phyloP scores from a whole-genome alignment of 768 basidiomycete genomes.

The Hygrocybe punicea region DNA sequence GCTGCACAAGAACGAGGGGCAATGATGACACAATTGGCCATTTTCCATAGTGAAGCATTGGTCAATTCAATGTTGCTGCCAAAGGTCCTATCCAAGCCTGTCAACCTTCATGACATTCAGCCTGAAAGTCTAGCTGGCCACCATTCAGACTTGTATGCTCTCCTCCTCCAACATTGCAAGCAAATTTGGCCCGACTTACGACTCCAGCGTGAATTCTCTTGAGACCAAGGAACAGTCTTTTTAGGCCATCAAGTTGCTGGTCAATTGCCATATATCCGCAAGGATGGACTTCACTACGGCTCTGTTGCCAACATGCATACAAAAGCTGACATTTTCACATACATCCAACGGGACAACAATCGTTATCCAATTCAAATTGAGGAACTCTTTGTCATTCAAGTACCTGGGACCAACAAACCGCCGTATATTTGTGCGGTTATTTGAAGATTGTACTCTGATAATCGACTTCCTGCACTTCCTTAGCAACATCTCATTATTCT shows the following conservation, averaged over 20 bases:
- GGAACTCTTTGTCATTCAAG: slow-evolving; percentile 11
- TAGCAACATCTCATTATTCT: slow-evolving; percentile 2
- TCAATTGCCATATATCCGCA: slow-evolving; percentile 14
- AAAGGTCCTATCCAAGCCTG: neutral
- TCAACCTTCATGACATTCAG: neutral
- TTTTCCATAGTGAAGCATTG: slow-evolving; percentile 18
- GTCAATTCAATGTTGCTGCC: neutral
- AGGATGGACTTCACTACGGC: slow-evolving; percentile 24
- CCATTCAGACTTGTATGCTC: slow-evolving; percentile 1
- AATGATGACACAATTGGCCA: slow-evolving; percentile 23
- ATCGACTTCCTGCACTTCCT: slow-evolving; percentile 18
- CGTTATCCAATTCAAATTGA: slow-evolving; percentile 12
- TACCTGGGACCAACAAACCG: slow-evolving; percentile 4
- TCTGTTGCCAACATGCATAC: slow-evolving; percentile 13
- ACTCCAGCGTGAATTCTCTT: slow-evolving; percentile 5
- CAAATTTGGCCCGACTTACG: slow-evolving; percentile 11
- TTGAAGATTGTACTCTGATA: slow-evolving; percentile 8
- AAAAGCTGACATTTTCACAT: slow-evolving; percentile 14
- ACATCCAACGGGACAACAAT: slow-evolving; percentile 3
- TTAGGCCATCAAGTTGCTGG: slow-evolving; percentile 3
- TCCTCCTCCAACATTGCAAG: slow-evolving; percentile 7
- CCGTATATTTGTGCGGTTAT: slow-evolving; percentile 20
- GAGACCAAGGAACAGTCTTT: neutral
- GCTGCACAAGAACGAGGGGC: slow-evolving; percentile 12
- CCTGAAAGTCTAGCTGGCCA: neutral